These are phyloP conservation scores for Talaromyces pinophilus DNA, from an alignment of 2,329 filamentous ascomycete species.

Conservation along the genomic window DNA sequence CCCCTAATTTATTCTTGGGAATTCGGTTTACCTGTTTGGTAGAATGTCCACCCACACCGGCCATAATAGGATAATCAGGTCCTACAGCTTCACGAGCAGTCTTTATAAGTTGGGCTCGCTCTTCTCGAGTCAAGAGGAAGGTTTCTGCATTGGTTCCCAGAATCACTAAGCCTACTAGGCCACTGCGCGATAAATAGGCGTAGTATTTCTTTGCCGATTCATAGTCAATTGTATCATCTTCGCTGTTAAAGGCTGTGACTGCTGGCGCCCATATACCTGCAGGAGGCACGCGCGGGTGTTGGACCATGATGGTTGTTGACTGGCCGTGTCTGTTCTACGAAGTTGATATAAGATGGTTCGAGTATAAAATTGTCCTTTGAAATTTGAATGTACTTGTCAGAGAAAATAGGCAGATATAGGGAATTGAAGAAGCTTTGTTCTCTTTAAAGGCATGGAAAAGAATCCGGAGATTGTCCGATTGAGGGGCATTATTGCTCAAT, in stretches of 20 bases:
- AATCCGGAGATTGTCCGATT: slow-evolving; percentile 10
- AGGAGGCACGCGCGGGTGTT: slow-evolving; percentile 30
- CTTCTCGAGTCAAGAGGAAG: slow-evolving; percentile 61
- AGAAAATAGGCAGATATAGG: not conserved
- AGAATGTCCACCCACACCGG: slow-evolving; percentile 65
- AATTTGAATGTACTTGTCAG: not conserved
- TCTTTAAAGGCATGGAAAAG: slow-evolving; percentile 2
- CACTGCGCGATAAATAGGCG: slow-evolving; percentile 53
- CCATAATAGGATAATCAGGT: slow-evolving; percentile 60
- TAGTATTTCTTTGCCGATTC: slow-evolving; percentile 55
- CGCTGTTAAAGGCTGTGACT: slow-evolving; percentile 57
- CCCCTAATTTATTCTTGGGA: no score
- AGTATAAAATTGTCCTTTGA: not conserved
- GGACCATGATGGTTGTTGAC: not conserved
- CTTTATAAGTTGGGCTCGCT: slow-evolving; percentile 58
- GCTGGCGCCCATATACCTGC: slow-evolving; percentile 55
- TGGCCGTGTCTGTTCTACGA: not conserved
- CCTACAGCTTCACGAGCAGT: slow-evolving; percentile 58
- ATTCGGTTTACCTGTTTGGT: slow-evolving; percentile 57
- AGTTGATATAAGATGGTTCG: no score
- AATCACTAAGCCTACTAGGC: slow-evolving; percentile 55
- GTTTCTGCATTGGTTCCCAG: slow-evolving; percentile 60
- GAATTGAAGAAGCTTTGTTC: not conserved
- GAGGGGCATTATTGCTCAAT: slow-evolving; percentile 6
- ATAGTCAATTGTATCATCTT: slow-evolving; percentile 52